These are phyloP conservation scores for Chlorella variabilis DNA, from an alignment of 163 green algal species.

Conservation along the genomic window DNA sequence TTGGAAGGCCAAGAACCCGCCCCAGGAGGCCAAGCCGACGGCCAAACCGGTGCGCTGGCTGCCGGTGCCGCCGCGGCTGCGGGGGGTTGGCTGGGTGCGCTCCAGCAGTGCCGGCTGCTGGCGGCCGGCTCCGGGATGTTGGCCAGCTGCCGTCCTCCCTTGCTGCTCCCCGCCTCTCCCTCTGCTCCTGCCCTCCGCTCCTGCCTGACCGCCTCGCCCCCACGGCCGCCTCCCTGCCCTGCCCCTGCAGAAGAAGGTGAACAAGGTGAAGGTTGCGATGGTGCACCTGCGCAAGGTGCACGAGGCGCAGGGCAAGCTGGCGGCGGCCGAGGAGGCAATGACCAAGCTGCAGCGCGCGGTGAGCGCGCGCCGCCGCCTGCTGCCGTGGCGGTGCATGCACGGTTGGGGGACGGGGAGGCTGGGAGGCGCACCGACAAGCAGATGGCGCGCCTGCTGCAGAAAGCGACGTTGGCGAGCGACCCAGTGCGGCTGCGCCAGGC, in stretches of 20 bases:
- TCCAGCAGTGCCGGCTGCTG: too few relatives aligned
- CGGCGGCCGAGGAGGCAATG: constrained; percentile 20
- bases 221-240: too few relatives aligned
- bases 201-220: not conserved
- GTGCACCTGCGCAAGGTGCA: constrained; percentile 20
- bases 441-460: constrained; percentile 5
- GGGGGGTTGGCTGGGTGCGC: too few relatives aligned
- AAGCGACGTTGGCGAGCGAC: constrained; percentile 14
- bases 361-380: not conserved
- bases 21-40: not conserved
- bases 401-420: too few relatives aligned
- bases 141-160: too few relatives aligned
- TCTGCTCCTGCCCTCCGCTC: not conserved
- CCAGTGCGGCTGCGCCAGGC: not conserved
- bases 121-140: too few relatives aligned
- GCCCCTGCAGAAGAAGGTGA: constrained; percentile 2
- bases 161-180: too few relatives aligned
- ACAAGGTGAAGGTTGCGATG: constrained; percentile 22
- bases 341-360: constrained; percentile 31
- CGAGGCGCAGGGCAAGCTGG: constrained; percentile 16
- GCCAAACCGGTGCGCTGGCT: too few relatives aligned
- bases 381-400: too few relatives aligned
- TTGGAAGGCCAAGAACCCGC: not conserved
- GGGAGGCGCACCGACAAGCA: not conserved
- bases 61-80: too few relatives aligned